Conservation (phyloP, 2,329 filamentous ascomycete genomes). For the Pseudogymnoascus sp. region DNA sequence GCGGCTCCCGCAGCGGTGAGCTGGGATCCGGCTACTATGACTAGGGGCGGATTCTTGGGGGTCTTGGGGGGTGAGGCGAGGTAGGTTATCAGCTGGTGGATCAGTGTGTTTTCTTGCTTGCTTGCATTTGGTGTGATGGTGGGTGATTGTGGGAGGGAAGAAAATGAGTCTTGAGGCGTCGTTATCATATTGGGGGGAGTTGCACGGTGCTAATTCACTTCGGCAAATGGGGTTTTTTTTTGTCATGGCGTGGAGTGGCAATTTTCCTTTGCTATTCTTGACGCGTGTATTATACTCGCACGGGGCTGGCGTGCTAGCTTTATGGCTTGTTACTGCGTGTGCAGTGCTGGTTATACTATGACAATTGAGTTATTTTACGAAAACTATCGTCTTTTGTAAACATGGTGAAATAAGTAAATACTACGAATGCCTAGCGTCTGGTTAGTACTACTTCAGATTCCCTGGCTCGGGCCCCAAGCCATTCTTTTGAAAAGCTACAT, state of each 20-base stretch:
- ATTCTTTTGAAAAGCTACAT: neutral
- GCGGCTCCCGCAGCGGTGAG: neutral
- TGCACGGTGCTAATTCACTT: neutral
- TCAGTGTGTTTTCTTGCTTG: neutral
- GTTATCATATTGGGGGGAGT: neutral
- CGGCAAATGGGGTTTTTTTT: neutral
- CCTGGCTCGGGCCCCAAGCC: neutral
- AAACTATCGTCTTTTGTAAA: neutral
- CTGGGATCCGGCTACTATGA: neutral
- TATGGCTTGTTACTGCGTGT: slow-evolving; percentile 2
- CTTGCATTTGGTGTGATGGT: neutral
- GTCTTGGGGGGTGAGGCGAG: neutral
- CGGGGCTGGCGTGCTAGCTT: neutral
- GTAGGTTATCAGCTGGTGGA: neutral
- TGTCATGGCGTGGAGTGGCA: neutral
- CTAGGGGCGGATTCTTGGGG: neutral
- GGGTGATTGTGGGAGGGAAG: neutral
- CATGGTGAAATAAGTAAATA: neutral
- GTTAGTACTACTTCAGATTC: neutral
- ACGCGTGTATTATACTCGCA: slow-evolving; percentile 4
- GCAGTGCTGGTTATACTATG: slow-evolving; percentile 2
- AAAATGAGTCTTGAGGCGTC: neutral
- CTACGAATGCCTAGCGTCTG: neutral
- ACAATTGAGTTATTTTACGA: neutral
- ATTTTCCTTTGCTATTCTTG: neutral